Base-by-base conservation (phyloP, 805 yeast genomes). In the Yamadazyma olivae region DNA sequence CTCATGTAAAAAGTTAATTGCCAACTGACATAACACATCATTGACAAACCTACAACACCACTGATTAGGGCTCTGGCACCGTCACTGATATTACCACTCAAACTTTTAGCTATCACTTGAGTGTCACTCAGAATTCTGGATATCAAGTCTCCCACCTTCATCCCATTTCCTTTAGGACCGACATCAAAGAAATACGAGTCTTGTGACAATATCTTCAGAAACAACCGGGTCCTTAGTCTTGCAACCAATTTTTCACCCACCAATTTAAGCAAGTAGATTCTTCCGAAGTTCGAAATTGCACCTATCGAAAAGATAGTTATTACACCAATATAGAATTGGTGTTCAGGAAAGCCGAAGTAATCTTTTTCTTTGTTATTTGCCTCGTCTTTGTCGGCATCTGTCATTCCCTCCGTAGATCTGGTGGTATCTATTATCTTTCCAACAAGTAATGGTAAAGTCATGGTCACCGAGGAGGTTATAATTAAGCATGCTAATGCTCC, bases 211-310 rank as follows among this genome's bases (percentile, higher is more conserved):
- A 91, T 77, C 32, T 83, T 85, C 51, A 77, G 77, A 57, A 88
- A 77, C 24, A 91, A 77, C 37, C 86, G 71, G 7, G 91, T 72
- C 49, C 98, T 73, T 44, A 91, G 62, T 40, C 93, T 73, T 6
- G 96, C 91, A 42, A 90, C 95, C 24, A 91, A 67, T 43, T 85
- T 73, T 58, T 91, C 98, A 35, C 97, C 96, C 9, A 85, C 84
- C 2, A 81, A 68, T 45, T 90, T 75, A 52, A 91, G 64, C 10
- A 86, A 61, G 26, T 83, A 72, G n/a, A 84, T 75, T 48, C 98
- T 74, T 6, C 90, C 89, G 49, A 80, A 82, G 51, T 90, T 87
- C 6, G 96, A 86, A 12, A 73, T 31, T 0, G 95, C 83, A 1
- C 96, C 96, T 8, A 79, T 49, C 0, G 79, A 51, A 51, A 91